These are phyloP conservation scores for Paraurostyla sp. DNA, from an alignment of 73 alveolate genomes.

Conservation along the genomic window DNA sequence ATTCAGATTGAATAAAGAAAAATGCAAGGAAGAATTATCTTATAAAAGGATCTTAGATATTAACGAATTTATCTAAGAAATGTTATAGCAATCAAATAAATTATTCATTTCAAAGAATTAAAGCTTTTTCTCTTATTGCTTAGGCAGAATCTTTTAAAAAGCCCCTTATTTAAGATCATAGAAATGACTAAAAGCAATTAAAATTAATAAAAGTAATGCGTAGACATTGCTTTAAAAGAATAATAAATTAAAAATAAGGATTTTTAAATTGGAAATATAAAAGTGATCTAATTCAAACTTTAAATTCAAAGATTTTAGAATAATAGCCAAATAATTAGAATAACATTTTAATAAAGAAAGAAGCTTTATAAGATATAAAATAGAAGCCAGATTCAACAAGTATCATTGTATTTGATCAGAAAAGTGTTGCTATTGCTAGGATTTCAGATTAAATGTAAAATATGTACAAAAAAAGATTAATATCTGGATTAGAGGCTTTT, in stretches of 20 bases:
- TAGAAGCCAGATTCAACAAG: too few species aligned
- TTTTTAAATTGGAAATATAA: neutral
- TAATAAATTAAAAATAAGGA: neutral
- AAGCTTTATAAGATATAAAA: too few species aligned
- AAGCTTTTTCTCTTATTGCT: neutral
- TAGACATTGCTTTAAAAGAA: too few species aligned
- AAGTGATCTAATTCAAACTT: neutral
- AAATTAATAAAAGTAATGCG: neutral
- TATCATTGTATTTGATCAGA: neutral
- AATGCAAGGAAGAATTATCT: too few species aligned
- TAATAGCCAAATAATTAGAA: too few species aligned
- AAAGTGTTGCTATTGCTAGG: neutral
- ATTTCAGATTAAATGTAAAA: neutral
- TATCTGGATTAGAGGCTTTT: neutral
- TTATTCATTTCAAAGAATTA: too few species aligned
- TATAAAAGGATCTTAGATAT: too few species aligned
- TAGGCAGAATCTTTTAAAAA: neutral
- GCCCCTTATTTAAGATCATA: neutral
- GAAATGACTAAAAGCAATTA: neutral
- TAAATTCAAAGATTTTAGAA: too few species aligned
- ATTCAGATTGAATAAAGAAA: too few species aligned
- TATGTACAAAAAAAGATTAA: neutral
- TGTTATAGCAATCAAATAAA: too few species aligned
- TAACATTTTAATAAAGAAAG: too few species aligned
- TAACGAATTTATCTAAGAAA: too few species aligned